Evolutionary conservation across 129 eudicot genomes (phyloP), one percentile per base, ranked within the genome.

Genomic region (Sambucus nigra): DNA sequence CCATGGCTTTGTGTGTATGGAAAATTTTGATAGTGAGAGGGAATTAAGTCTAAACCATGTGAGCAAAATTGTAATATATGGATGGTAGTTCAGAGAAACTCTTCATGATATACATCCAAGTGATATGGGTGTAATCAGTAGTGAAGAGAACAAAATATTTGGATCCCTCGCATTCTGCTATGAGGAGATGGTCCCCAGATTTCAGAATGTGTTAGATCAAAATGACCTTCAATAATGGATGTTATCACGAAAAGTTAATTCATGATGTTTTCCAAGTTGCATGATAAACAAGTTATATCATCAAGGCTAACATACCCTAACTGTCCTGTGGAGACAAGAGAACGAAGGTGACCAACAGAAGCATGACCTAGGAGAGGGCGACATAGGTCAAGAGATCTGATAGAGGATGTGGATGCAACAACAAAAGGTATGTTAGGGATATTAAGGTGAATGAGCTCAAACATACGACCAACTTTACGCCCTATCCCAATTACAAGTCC

Each of bases 381-480:
- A 12, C 42, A 35, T 2, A 35, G 42, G 42, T 35, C 2, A 15
- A 35, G 9, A 12, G 42, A 8, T 2, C 13, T 7, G 9, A 15
- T 35, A 35, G 42, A 8, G 9, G 42, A 15, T 2, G 3, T 35
- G 1, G 9, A 35, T 35, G 42, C 42, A 35, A 35, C 9, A 2
- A 35, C 9, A 2, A 15, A 8, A 35, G 42, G n/a, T n/a, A n/a
- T 35, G 3, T 12, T 2, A 2, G 35, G 60, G 18, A 29, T 22
- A 12, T 17, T 7, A 16, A 55, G 60, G 4, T 33, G 21, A 17
- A 55, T 55, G 3, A 38, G 44, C 20, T 55, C 44, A 31, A 28
- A 55, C 25, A 55, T 9, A 2, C 60, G 60, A 0, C 60, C 45
- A 55, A 55, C 44, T 22, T 29, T 55, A 55, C 60, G 57, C 2